Conservation (phyloP, 2,329 filamentous ascomycete genomes). For the Lecanicillium sp. region DNA sequence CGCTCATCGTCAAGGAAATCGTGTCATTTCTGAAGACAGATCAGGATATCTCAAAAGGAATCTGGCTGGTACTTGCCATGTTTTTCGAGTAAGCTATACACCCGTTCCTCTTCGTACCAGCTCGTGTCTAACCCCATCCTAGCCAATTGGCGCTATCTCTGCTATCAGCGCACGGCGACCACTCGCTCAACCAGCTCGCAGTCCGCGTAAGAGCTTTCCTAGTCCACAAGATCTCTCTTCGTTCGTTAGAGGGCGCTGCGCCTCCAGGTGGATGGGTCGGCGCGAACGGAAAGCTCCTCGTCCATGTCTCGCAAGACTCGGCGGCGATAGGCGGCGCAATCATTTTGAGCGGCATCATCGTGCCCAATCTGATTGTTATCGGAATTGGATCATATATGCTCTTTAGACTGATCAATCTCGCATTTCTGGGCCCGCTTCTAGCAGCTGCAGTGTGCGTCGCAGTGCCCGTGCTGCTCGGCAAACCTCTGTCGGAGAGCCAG, state of each 20-base stretch:
- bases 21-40: neutral
- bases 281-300: neutral
- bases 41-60: neutral
- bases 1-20: neutral
- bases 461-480: neutral
- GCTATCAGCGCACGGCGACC: neutral
- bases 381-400: neutral
- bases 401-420: neutral
- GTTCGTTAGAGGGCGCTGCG: neutral
- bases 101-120: no score
- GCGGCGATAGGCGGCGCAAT: neutral
- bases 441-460: neutral
- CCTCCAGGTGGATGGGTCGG: neutral
- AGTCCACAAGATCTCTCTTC: neutral
- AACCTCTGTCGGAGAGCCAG: neutral
- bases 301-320: neutral
- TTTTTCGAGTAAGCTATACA: neutral
- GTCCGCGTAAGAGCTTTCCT: neutral
- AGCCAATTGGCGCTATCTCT: neutral
- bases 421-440: neutral
- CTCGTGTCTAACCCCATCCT: neutral
- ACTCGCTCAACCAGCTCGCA: neutral
- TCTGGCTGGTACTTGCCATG: neutral
- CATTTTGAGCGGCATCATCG: neutral
- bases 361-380: neutral